Base-by-base conservation (phyloP, 2,329 filamentous ascomycete genomes). In the Fusarium musae region DNA sequence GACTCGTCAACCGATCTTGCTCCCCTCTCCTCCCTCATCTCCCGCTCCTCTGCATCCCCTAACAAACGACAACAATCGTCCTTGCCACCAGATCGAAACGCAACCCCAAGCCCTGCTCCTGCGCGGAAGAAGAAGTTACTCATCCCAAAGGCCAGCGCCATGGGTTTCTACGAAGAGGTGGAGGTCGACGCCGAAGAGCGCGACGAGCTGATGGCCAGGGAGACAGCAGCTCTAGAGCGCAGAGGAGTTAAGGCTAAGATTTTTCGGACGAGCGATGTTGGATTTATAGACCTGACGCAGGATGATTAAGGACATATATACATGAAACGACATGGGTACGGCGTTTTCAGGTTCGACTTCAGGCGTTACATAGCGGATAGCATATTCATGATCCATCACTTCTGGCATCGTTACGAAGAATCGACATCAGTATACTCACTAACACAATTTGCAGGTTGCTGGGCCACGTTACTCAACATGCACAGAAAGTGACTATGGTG, bases 121-220 rank as follows among this genome's bases (percentile, higher is more conserved):
- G 64, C 52, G 60, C 70, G 63, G 63, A 80, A 76, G 74, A 86
- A 84, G 69, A 85, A 82, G 66, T 67, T 85, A 17, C 79, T 83
- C 66, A 72, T 83, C 40, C 82, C 84, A 17, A 80, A 80, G 46
- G 76, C 76, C 32, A 83, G 82, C 49, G 76, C 77, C 19, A 75
- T 76, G 10, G 84, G 85, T 6, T 86, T 84, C 75, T 83, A 84
- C 69, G 75, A 78, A 32, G 83, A 81, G 37, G 59, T 80, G 5
- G 70, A 79, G 21, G 73, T 79, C 12, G 72, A 77, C 3, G 70
- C 66, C 3, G 73, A 78, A 17, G 72, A 82, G 63, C 72, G 75
- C 2, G 78, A 79, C 19, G 75, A 72, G 11, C 64, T 64, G 54
- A 36, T 78, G 28, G 72, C 70, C 47, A 68, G 64, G 43, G 78